These are phyloP conservation scores for Aspergillus cejpii DNA, from an alignment of 2,329 filamentous ascomycete species.

Conservation along the genomic window DNA sequence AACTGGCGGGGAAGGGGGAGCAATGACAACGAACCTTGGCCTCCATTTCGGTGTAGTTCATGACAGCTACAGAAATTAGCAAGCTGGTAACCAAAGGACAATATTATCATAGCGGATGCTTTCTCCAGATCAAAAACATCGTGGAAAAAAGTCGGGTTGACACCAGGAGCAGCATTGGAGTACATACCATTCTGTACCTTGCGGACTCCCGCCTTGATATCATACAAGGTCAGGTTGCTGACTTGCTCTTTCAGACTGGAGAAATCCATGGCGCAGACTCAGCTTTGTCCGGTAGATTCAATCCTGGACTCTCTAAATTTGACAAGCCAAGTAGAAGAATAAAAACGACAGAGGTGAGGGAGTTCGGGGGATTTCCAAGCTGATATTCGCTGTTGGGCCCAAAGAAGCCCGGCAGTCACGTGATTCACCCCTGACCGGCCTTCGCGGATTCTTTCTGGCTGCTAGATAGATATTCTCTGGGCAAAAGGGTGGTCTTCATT, in stretches of 20 bases:
- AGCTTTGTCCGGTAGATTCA: slow-evolving; percentile 5
- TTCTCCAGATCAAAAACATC: neutral
- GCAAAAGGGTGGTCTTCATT: neutral
- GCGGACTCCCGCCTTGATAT: slow-evolving; percentile 87
- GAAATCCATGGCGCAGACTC: slow-evolving; percentile 63
- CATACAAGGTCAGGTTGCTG: slow-evolving; percentile 87
- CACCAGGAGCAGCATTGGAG: neutral
- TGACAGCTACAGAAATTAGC: slow-evolving; percentile 60
- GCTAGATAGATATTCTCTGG: no score
- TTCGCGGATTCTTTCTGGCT: no score
- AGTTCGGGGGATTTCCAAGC: slow-evolving; percentile 19
- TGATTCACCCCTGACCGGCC: slow-evolving; percentile 26
- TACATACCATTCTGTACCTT: slow-evolving; percentile 90
- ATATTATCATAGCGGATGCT: neutral
- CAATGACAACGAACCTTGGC: slow-evolving; percentile 46
- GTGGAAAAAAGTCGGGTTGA: neutral
- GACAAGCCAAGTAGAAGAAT: slow-evolving; percentile 1
- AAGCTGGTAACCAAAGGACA: slow-evolving; percentile 10
- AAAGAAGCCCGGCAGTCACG: slow-evolving; percentile 23
- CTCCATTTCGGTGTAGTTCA: slow-evolving; percentile 98
- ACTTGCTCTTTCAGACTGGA: slow-evolving; percentile 78
- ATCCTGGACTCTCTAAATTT: slow-evolving; percentile 12
- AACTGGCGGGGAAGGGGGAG: no score
- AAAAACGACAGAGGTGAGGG: slow-evolving; percentile 13
- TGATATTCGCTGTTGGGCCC: slow-evolving; percentile 20